A percentile compares a stretch with the other conserved stretches of the same genome.
phyloP scores from a whole-genome alignment of 73 alveolate genomes.

The Stentor coeruleus region DNA sequence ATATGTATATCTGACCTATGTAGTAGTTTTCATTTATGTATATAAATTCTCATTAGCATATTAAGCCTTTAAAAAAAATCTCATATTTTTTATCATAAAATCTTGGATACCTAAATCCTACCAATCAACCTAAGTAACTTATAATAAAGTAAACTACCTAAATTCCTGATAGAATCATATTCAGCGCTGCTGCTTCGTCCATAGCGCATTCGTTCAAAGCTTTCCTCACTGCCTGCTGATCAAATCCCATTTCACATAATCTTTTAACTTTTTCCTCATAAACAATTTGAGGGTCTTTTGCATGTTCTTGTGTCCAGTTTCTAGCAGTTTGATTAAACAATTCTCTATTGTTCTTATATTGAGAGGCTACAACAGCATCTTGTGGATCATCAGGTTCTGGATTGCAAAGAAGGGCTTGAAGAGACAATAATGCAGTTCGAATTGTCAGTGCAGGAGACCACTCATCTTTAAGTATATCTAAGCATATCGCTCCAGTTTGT shows the following conservation, averaged over 20 bases:
- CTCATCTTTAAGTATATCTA: constrained; percentile 87
- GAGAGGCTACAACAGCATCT: constrained; percentile 94
- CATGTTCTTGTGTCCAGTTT: constrained; percentile 54
- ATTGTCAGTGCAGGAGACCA: constrained; percentile 97
- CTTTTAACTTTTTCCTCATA: constrained; percentile 65
- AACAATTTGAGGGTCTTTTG: constrained; percentile 36
- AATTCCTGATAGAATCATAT: too few relatives aligned
- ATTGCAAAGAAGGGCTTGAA: constrained; percentile 82
- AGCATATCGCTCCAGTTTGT: constrained; percentile 84
- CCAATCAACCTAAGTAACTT: too few relatives aligned
- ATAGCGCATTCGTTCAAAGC: constrained; percentile 44
- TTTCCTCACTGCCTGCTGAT: constrained; percentile 52
- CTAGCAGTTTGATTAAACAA: constrained; percentile 73
- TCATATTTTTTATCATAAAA: too few relatives aligned
- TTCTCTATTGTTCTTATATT: constrained; percentile 73
- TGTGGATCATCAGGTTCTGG: constrained; percentile 94
- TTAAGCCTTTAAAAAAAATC: too few relatives aligned
- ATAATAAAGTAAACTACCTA: too few relatives aligned
- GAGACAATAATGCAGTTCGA: constrained; percentile 88
- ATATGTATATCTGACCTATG: too few relatives aligned
- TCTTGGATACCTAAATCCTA: too few relatives aligned
- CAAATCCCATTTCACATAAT: constrained; percentile 85
- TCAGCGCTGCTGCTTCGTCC: too few relatives aligned
- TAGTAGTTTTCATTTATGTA: too few relatives aligned
- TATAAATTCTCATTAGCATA: too few relatives aligned